Percentiles rank a stretch among this genome's conserved stretches.
Evolutionary conservation across 495 filamentous ascomycete species (phyloP).

Genomic region (Xylaria bambusicola): DNA sequence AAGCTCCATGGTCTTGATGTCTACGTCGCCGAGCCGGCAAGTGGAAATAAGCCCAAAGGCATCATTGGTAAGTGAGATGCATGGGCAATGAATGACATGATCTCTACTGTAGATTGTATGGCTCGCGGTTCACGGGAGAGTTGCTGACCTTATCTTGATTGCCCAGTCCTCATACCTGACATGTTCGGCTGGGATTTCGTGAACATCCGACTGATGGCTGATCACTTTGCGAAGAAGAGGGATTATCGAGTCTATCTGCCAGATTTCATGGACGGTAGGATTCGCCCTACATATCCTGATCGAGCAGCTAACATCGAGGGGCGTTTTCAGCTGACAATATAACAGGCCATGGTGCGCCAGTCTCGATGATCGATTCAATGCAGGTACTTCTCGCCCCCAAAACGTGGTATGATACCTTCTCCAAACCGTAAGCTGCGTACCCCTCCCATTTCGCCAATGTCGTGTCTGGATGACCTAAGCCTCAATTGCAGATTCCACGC

Average conservation of each 20-base stretch:
- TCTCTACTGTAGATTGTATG: not conserved
- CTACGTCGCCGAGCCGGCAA: constrained; percentile 41
- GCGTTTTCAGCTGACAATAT: constrained; percentile 2
- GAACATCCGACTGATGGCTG: constrained; percentile 50
- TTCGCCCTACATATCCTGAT: not conserved
- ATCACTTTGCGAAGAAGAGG: constrained; percentile 46
- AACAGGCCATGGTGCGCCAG: constrained; percentile 14
- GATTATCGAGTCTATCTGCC: constrained; percentile 47
- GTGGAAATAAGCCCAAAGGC: constrained; percentile 31
- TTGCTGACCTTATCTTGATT: not conserved
- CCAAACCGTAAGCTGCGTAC: constrained; percentile 19
- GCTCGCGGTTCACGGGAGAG: too few relatives aligned
- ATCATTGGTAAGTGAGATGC: constrained; percentile 30
- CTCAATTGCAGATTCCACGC: constrained; percentile 32
- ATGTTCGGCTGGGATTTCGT: constrained; percentile 52
- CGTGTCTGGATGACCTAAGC: not conserved
- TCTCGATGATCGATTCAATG: constrained; percentile 11
- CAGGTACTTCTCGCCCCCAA: constrained; percentile 11
- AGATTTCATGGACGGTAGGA: constrained; percentile 52
- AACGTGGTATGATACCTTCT: constrained; percentile 11
- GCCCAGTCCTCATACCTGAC: constrained; percentile 48
- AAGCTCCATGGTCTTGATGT: constrained; percentile 44
- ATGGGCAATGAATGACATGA: not conserved
- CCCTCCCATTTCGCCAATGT: not conserved
- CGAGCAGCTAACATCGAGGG: not conserved